Percentiles rank a stretch among this genome's conserved stretches.
Evolutionary conservation across 176 grass and related monocot species (phyloP).

Genomic region (Triticum timopheevii): DNA sequence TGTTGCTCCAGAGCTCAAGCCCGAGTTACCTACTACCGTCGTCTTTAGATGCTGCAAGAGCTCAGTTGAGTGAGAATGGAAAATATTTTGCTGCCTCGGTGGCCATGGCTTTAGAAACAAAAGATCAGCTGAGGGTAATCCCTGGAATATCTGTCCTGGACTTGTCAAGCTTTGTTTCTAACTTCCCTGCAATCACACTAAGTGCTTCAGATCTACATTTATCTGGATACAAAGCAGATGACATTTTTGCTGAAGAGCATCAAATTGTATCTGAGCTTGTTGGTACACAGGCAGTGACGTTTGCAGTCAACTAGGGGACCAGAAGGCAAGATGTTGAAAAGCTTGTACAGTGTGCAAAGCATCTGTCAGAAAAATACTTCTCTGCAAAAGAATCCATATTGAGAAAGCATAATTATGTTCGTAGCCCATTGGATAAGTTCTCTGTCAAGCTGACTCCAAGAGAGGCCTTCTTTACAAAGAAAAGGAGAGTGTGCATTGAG

Average conservation of each 20-base stretch:
- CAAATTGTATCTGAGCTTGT: conserved; percentile 69
- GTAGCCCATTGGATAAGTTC: conserved; percentile 32
- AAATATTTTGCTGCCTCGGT: conserved; percentile 51
- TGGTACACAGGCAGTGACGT: conserved; percentile 54
- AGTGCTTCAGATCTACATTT: conserved; percentile 43
- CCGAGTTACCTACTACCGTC: conserved; percentile 84
- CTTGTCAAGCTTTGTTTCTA: conserved; percentile 51
- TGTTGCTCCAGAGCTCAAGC: conserved; percentile 78
- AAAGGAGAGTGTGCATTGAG: no score
- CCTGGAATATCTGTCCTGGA: conserved; percentile 62
- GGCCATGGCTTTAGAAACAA: conserved; percentile 51
- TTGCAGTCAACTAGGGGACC: conserved; percentile 75
- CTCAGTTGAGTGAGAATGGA: conserved; percentile 55
- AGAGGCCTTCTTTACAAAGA: no score
- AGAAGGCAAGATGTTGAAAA: conserved; percentile 50
- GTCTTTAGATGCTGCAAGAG: conserved; percentile 85
- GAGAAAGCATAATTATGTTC: background rate
- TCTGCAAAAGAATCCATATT: conserved; percentile 14
- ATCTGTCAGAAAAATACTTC: conserved; percentile 51
- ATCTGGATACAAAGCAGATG: conserved; percentile 62
- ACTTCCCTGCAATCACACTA: conserved; percentile 66
- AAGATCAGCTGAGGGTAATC: conserved; percentile 45
- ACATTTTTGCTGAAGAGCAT: conserved; percentile 47
- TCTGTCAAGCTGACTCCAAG: no score
- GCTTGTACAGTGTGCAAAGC: conserved; percentile 47